phyloP scores from a whole-genome alignment of 1,284 basidiomycete genomes.

The Dichomitus squalens region DNA sequence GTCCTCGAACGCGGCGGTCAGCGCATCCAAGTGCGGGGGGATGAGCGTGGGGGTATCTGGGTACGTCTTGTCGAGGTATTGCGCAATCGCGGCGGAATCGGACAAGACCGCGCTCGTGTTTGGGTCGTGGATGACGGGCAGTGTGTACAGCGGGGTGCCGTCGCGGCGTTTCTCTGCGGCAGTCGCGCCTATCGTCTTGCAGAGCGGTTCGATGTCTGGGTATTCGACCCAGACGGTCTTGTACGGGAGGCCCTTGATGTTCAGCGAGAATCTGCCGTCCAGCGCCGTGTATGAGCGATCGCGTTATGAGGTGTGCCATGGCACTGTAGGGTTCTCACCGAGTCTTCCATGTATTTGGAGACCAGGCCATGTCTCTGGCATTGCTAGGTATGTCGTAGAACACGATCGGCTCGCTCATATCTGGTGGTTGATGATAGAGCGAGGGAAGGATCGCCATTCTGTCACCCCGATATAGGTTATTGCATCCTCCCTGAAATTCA shows the following conservation, averaged over 20 bases:
- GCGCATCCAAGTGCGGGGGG: conserved; percentile 25
- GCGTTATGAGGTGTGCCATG: not conserved
- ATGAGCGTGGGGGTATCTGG: conserved; percentile 29
- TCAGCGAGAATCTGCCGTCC: conserved; percentile 33
- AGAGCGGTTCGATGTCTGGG: conserved; percentile 36
- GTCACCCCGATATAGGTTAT: too few relatives aligned
- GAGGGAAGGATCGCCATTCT: too few relatives aligned
- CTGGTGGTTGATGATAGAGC: not conserved
- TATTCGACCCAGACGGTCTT: conserved; percentile 26
- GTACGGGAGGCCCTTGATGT: conserved; percentile 36
- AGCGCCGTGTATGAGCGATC: not conserved
- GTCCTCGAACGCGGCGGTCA: conserved; percentile 36
- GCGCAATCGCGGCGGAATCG: conserved; percentile 36
- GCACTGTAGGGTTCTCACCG: conserved; percentile 19
- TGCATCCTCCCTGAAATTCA: too few relatives aligned
- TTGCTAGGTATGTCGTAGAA: conserved; percentile 1
- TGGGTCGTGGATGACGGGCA: conserved; percentile 22
- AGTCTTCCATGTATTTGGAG: conserved; percentile 24
- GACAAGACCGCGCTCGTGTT: conserved; percentile 28
- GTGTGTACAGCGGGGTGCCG: conserved; percentile 31
- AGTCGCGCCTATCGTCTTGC: conserved; percentile 30
- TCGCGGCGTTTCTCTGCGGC: conserved; percentile 27
- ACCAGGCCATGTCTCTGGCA: conserved; percentile 12
- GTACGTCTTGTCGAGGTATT: conserved; percentile 37
- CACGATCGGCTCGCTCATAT: conserved; percentile 15